Percentiles rank a stretch among this genome's conserved stretches.
phyloP scores from a whole-genome alignment of 2,329 filamentous ascomycete species.

The Claviceps sp. region DNA sequence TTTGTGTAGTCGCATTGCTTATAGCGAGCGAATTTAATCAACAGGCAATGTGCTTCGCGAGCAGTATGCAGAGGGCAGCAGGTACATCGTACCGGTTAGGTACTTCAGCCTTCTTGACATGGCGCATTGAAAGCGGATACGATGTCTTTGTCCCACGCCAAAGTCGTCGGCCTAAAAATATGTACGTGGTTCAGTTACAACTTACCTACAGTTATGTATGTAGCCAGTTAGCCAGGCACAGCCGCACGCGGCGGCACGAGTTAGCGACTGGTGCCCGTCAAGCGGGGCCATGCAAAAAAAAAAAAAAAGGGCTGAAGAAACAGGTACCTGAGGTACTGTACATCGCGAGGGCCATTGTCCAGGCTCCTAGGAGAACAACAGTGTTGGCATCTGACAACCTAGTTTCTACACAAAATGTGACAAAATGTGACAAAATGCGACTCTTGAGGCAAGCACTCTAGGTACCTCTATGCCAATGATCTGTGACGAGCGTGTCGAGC shows the following conservation, averaged over 20 bases:
- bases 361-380: not conserved
- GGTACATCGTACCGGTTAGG: not conserved
- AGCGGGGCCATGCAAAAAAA: not conserved
- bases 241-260: too few species aligned
- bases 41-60: not conserved
- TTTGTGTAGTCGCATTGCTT: not conserved
- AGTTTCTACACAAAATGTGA: not conserved
- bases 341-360: too few species aligned
- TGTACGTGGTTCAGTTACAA: too few species aligned
- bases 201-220: not conserved
- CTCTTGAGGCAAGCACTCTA: not conserved
- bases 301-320: not conserved
- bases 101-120: not conserved
- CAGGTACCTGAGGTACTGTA: too few species aligned
- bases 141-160: not conserved
- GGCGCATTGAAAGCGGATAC: not conserved
- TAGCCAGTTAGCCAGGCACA: too few species aligned
- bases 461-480: not conserved
- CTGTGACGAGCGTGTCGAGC: not conserved
- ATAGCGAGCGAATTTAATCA: not conserved
- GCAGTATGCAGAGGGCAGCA: not conserved
- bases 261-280: not conserved
- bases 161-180: not conserved
- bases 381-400: not conserved
- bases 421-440: too few species aligned